Conservation (phyloP, 768 basidiomycete species). For the Naematelia encephala region DNA sequence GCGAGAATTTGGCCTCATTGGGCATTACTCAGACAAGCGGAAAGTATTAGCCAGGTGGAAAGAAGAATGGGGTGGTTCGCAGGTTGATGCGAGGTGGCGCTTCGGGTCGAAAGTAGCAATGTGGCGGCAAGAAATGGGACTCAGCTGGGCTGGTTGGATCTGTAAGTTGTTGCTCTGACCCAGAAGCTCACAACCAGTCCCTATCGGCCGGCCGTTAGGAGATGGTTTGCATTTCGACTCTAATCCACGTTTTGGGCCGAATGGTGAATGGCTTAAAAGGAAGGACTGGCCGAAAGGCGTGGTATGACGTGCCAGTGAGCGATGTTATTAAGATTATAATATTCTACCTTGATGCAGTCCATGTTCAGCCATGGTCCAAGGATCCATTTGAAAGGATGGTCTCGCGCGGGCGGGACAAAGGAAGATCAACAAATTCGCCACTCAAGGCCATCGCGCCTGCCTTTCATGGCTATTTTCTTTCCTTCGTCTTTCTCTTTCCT, state of each 20-base stretch:
- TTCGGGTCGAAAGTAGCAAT: slow-evolving; percentile 60
- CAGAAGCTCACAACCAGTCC: slow-evolving; percentile 30
- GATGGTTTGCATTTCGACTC: slow-evolving; percentile 44
- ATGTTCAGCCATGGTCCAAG: not conserved
- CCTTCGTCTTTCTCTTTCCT: not conserved
- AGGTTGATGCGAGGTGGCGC: slow-evolving; percentile 83
- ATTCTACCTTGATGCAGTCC: not conserved
- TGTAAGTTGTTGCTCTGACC: slow-evolving; percentile 55
- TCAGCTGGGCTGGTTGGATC: slow-evolving; percentile 66
- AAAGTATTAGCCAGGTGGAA: slow-evolving; percentile 59
- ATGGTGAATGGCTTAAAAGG: slow-evolving; percentile 47
- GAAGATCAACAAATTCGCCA: not conserved
- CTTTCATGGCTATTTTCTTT: slow-evolving; percentile 5
- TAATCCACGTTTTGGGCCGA: slow-evolving; percentile 47
- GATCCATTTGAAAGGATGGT: not conserved
- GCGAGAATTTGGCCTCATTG: slow-evolving; percentile 59
- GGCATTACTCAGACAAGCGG: slow-evolving; percentile 47
- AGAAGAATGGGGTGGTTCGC: slow-evolving; percentile 72
- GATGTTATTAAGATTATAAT: not conserved
- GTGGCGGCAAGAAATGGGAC: slow-evolving; percentile 84
- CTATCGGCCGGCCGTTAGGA: slow-evolving; percentile 43
- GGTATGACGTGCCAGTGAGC: not conserved
- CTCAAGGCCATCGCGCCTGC: not conserved
- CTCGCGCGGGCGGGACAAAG: not conserved
- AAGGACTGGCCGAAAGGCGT: slow-evolving; percentile 44